Evolutionary conservation across 2,329 filamentous ascomycete species (phyloP), one percentile per base, ranked within the genome.

Genomic region (Coniochaeta prunicola): DNA sequence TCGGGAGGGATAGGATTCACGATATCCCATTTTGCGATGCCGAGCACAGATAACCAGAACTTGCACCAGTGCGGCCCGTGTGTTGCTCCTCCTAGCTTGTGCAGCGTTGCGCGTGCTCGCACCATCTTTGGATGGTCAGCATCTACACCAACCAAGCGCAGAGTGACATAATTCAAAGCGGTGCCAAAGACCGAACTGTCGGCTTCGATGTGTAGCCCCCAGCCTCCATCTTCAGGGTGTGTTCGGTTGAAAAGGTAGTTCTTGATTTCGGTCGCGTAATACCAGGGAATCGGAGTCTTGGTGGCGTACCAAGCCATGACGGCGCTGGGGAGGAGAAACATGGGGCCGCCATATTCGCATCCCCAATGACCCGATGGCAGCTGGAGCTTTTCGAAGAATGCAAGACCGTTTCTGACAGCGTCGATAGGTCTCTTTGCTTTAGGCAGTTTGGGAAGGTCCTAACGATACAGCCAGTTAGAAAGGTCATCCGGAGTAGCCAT

Each of bases 281-380:
- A 85, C 61, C 85, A 83, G 1, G 92, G 87, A 59, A 99, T 90
- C 4, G 89, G 89, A 57, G 91, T 96, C 70, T 92, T 86, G 62
- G 92, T 97, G 57, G 89, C 89, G 71, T 96, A 92, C 86, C 91
- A 96, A 30, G 89, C 82, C 65, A 96, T 85, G 62, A 97, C 85
- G 24, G 96, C 72, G 50, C 93, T 91, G 0, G 93, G 91, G 1
- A 97, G 79, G 40, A 97, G 82, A 70, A 99, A 99, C 90, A 97
- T 93, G 4, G 94, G 94, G 0, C 94, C 94, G 58, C 94, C 94
- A 76, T 99, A 99, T 72, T 99, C 94, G 76, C 93, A 97, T 5
- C 82, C 94, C 94, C 94, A 99, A 69, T 97, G 91, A 5, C 94
- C 94, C 0, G 91, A 88, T 15, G 88, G 86, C 1, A 97, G 80